Conservation (phyloP, 1,139 yeast genomes). For the Kodamaea plutei region DNA sequence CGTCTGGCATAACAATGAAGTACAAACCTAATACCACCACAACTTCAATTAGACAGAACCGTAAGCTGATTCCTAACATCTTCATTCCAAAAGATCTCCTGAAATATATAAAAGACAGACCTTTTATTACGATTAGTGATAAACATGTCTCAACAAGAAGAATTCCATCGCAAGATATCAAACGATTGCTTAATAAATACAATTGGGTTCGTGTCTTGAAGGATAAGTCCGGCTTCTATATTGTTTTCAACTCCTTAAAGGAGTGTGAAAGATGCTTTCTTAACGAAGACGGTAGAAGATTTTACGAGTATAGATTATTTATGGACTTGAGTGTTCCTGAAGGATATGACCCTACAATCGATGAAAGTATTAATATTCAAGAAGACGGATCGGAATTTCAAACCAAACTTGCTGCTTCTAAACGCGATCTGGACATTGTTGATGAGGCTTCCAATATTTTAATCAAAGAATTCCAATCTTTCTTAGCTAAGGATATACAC, state of each 20-base stretch:
- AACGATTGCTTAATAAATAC: constrained; percentile 49
- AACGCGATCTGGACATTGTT: constrained; percentile 27
- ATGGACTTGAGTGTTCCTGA: constrained; percentile 56
- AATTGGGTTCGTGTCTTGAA: constrained; percentile 63
- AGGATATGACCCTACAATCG: constrained; percentile 15
- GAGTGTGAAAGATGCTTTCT: constrained; percentile 68
- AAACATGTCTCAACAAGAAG: constrained; percentile 49
- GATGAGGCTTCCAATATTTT: constrained; percentile 60
- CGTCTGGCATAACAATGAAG: constrained; percentile 7
- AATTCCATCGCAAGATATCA: constrained; percentile 51
- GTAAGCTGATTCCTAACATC: constrained; percentile 31
- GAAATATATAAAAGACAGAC: constrained; percentile 47
- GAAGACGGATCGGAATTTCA: constrained; percentile 4
- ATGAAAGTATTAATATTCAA: constrained; percentile 4
- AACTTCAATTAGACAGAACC: constrained; percentile 28
- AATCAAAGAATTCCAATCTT: constrained; percentile 59
- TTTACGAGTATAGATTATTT: constrained; percentile 45
- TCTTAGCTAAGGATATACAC: constrained; percentile 67
- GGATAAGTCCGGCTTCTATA: constrained; percentile 63
- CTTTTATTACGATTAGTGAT: constrained; percentile 54
- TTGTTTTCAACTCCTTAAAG: constrained; percentile 59
- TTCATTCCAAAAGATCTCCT: constrained; percentile 44
- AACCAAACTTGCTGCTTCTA: constrained; percentile 1
- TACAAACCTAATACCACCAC: constrained; percentile 34
- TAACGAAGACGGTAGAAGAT: constrained; percentile 59